phyloP scores from a whole-genome alignment of 2,329 filamentous ascomycete genomes.

The Thermothelomyces thermophilus region DNA sequence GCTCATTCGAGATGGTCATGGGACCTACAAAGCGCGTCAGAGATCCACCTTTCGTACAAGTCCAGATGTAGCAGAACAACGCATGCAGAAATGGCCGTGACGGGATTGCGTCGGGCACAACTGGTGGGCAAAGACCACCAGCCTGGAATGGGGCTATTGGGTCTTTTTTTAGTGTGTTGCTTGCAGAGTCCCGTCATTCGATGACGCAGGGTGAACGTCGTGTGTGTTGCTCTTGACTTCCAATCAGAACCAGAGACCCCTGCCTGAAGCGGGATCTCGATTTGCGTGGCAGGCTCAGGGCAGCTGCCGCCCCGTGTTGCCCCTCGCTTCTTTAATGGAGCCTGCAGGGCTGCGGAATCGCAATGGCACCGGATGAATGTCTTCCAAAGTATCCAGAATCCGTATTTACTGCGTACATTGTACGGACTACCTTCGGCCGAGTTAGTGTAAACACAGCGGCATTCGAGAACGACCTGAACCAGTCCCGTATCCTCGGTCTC shows the following conservation, averaged over 20 bases:
- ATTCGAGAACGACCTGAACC: no score
- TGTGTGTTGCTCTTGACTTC: neutral
- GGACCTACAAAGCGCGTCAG: slow-evolving; percentile 22
- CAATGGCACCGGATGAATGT: no score
- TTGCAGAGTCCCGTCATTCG: no score
- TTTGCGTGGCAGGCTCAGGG: neutral
- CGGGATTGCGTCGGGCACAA: neutral
- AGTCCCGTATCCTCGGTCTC: no score
- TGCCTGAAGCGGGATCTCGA: neutral
- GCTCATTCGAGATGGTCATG: slow-evolving; percentile 22
- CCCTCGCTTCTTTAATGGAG: neutral
- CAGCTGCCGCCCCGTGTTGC: neutral
- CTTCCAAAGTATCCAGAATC: no score
- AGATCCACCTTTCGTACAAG: slow-evolving; percentile 21
- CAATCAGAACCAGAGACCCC: neutral
- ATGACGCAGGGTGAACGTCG: slow-evolving; percentile 10
- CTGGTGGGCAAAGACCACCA: neutral
- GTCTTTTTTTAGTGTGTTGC: no score
- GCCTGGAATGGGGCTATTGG: neutral
- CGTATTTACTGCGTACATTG: no score
- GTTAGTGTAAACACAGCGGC: no score
- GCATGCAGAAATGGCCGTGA: neutral
- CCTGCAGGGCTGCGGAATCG: no score
- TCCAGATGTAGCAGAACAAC: slow-evolving; percentile 1
- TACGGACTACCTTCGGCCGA: no score